Base-by-base conservation (phyloP, 257 asterid species). In the Haberlea rhodopensis region DNA sequence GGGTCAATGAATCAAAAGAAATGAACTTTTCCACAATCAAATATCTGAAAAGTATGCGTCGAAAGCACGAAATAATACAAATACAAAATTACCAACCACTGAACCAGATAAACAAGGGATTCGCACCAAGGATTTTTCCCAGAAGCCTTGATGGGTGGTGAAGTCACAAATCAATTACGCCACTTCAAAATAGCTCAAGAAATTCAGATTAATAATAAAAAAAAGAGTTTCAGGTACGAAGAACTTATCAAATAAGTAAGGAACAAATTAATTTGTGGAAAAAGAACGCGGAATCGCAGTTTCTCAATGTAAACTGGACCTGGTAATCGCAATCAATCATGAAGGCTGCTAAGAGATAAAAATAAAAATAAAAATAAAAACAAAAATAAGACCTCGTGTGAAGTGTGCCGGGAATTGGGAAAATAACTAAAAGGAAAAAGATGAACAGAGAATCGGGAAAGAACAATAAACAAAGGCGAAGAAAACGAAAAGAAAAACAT, bases 51-150 rank as follows among this genome's bases (percentile, higher is more conserved):
- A 52, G n/a, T 57, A 45, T 29, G 29, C 62, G 53, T 45, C 24
- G 18, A 68, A 15, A 63, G 52, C 2, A 24, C 15, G 32, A 55
- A 24, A 69, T 11, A 45, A 65, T 20, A 56, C 5, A 51, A 73
- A 5, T 32, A 15, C 49, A 43, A 58, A 23, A 58, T 62, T 61
- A 69, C 80, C 37, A 65, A 54, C 68, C 67, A 34, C 37, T 66
- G 52, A 40, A 67, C 66, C 72, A 70, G 76, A 69, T 68, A 66
- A 72, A 45, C 65, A 48, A 16, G 22, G 15, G 27, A 64, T 57
- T 69, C 25, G 18, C 28, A 69, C 48, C 71, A 70, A 66, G 46
- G 59, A 67, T 5, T 5, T 63, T 61, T 32, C 60, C 54, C 65
- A 62, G 61, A 57, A 49, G 24, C 74, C 60, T 53, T 10, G 20